Conservation (phyloP, 208 protist species). For the Strigomonas culicis region DNA sequence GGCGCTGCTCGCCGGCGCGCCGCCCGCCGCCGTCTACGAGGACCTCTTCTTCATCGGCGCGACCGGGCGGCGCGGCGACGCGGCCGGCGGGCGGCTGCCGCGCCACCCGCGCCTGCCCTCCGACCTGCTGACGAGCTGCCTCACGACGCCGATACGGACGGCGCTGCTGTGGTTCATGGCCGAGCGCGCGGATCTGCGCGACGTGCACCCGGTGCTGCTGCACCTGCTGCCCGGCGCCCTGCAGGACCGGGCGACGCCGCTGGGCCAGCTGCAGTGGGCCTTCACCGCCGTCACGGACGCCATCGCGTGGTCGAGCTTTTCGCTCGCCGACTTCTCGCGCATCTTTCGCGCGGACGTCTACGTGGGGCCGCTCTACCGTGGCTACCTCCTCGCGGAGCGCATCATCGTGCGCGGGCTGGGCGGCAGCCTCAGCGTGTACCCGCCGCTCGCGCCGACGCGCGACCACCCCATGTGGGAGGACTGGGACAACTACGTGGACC, state of each 20-base stretch:
- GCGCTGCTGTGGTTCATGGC: constrained; percentile 94
- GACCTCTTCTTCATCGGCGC: constrained; percentile 88
- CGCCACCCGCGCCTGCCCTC: constrained; percentile 73
- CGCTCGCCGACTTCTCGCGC: constrained; percentile 64
- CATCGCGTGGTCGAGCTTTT: constrained; percentile 97
- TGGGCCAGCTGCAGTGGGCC: constrained; percentile 99
- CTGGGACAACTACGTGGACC: constrained; percentile 76
- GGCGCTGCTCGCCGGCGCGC: neutral
- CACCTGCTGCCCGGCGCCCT: constrained; percentile 70
- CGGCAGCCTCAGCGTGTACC: constrained; percentile 92
- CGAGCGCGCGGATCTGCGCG: constrained; percentile 36
- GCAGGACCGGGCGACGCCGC: constrained; percentile 90
- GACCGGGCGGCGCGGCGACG: constrained; percentile 22
- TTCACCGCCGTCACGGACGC: constrained; percentile 98
- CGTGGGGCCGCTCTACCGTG: constrained; percentile 96
- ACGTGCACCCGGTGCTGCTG: constrained; percentile 72
- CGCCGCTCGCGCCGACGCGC: constrained; percentile 86
- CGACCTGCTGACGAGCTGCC: constrained; percentile 98
- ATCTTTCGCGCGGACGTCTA: constrained; percentile 95
- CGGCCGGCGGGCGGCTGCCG: constrained; percentile 3
- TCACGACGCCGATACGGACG: constrained; percentile 97
- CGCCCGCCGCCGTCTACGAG: constrained; percentile 25
- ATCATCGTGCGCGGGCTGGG: constrained; percentile 90
- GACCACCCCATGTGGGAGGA: constrained; percentile 93
- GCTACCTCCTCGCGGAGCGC: constrained; percentile 97